These are phyloP conservation scores for Solanum ossicruentum DNA, from an alignment of 257 asterid genomes.

Conservation along the genomic window DNA sequence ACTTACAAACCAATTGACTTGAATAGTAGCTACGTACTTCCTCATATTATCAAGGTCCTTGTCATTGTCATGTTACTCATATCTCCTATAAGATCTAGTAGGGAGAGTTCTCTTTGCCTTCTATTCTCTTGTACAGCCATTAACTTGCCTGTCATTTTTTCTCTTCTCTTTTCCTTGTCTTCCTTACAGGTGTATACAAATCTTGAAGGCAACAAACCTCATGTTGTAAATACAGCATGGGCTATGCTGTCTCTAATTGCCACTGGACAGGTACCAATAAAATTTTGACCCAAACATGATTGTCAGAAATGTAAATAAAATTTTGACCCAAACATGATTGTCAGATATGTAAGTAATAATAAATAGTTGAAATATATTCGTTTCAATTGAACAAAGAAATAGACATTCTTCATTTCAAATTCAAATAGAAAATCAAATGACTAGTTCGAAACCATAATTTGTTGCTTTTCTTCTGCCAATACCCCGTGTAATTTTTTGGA, in stretches of 20 bases:
- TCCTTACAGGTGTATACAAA: slow-evolving; percentile 62
- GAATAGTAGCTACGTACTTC: not conserved
- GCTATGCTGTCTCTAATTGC: slow-evolving; percentile 74
- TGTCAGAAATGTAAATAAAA: not conserved
- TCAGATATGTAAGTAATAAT: not conserved
- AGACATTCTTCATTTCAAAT: not conserved
- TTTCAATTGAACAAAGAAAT: not conserved
- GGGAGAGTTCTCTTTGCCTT: not conserved
- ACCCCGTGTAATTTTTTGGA: not conserved
- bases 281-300: not conserved
- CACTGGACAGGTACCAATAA: slow-evolving; percentile 70
- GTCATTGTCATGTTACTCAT: not conserved
- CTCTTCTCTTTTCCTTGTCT: not conserved
- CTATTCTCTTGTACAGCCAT: not conserved
- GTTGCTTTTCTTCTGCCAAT: not conserved
- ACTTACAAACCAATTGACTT: not conserved
- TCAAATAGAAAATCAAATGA: not conserved
- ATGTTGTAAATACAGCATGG: slow-evolving; percentile 90
- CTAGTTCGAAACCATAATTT: not conserved
- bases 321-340: not conserved
- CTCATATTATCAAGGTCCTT: not conserved
- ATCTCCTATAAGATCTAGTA: not conserved
- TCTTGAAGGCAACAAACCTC: slow-evolving; percentile 74
- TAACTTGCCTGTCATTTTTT: not conserved
- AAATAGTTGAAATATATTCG: not conserved